These are phyloP conservation scores for Epichloe coenophiala DNA, from an alignment of 2,329 filamentous ascomycete species.

Conservation along the genomic window DNA sequence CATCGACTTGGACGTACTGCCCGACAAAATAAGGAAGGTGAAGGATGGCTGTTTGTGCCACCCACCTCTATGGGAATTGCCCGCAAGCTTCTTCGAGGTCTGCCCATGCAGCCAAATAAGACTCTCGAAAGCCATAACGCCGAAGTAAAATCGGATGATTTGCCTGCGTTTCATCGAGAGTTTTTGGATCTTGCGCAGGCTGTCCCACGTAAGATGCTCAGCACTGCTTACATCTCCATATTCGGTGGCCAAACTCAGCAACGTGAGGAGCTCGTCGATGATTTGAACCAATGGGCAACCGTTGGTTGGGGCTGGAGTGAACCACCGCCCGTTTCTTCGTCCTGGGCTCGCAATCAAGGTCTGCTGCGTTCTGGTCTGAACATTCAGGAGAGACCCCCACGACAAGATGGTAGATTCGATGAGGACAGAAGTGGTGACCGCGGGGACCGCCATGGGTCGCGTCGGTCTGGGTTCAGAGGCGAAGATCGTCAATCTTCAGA, in stretches of 20 bases:
- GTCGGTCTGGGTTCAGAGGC: conserved; percentile 4
- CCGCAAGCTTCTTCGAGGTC: conserved; percentile 36
- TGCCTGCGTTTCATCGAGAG: conserved; percentile 31
- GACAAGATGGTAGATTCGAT: conserved; percentile 6
- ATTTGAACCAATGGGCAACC: conserved; percentile 39
- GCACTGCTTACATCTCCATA: conserved; percentile 39
- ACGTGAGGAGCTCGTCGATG: conserved; percentile 26
- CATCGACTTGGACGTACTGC: conserved; percentile 67
- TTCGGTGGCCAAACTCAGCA: conserved; percentile 37
- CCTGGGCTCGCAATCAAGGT: conserved; percentile 19
- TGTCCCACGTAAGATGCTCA: conserved; percentile 21
- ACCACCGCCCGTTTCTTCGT: conserved; percentile 26
- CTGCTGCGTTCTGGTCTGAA: conserved; percentile 22
- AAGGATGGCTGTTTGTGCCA: conserved; percentile 55
- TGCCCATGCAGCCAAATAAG: conserved; percentile 46
- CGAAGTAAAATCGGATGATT: conserved; percentile 34
- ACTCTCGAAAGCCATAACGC: conserved; percentile 36
- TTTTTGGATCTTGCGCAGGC: conserved; percentile 28
- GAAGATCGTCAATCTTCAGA: conserved; percentile 11
- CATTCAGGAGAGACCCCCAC: conserved; percentile 10
- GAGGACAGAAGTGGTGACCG: conserved; percentile 8
- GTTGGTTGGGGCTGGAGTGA: conserved; percentile 37
- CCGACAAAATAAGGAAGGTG: conserved; percentile 58
- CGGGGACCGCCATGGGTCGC: conserved; percentile 5
- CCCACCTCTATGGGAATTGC: conserved; percentile 36